phyloP scores from a whole-genome alignment of 2,329 filamentous ascomycete genomes.

The Hymenoscyphus scutula region DNA sequence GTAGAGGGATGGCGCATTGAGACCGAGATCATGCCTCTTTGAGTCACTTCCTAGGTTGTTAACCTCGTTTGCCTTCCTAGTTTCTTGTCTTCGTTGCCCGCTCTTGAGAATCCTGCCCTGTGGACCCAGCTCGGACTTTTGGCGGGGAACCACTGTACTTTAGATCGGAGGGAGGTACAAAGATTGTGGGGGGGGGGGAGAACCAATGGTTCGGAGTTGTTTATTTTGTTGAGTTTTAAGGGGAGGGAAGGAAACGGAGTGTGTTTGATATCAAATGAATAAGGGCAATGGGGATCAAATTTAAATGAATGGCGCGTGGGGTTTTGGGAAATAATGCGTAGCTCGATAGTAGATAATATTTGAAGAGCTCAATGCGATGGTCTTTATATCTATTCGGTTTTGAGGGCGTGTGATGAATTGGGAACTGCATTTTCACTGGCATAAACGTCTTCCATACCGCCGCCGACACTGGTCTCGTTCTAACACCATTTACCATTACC shows the following conservation, averaged over 20 bases:
- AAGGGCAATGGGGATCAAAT: neutral
- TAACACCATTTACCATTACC: no score
- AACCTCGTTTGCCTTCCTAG: neutral
- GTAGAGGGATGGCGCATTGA: neutral
- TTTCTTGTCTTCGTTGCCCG: neutral
- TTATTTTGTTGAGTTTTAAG: neutral
- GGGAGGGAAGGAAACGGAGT: neutral
- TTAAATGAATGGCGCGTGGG: neutral
- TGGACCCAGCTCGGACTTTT: neutral
- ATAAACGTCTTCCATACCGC: no score
- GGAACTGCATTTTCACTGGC: no score
- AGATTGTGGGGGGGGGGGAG: neutral
- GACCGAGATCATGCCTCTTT: neutral
- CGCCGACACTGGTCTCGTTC: no score
- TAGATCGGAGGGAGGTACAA: neutral
- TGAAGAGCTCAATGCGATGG: no score
- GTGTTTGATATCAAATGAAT: neutral
- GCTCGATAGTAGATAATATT: no score
- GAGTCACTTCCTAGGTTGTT: neutral
- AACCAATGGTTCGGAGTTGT: neutral
- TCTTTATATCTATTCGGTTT: no score
- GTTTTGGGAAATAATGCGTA: neutral
- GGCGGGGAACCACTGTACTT: neutral
- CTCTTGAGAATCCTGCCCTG: neutral
- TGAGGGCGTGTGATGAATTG: no score